phyloP scores from a whole-genome alignment of 2,329 filamentous ascomycete genomes.

The Colletotrichum sp. region DNA sequence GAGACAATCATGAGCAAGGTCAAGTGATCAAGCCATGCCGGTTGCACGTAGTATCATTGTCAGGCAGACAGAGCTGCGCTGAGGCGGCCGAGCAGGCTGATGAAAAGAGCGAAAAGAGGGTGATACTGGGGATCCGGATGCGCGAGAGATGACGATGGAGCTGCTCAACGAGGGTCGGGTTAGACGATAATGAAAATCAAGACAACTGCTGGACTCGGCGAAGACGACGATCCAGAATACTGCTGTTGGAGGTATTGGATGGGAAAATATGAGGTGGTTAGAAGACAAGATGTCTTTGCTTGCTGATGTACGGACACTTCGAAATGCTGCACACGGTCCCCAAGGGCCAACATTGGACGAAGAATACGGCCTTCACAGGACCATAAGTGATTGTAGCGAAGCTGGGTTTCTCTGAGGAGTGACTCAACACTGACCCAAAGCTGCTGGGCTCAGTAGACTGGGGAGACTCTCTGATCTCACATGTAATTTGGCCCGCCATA shows the following conservation, averaged over 20 bases:
- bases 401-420: background rate
- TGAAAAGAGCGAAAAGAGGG: background rate
- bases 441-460: background rate
- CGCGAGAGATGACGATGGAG: background rate
- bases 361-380: background rate
- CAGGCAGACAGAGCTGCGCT: background rate
- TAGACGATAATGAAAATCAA: background rate
- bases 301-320: background rate
- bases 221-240: background rate
- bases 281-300: background rate
- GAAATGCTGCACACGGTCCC: background rate
- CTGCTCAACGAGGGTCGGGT: background rate
- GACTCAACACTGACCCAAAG: background rate
- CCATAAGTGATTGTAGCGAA: background rate
- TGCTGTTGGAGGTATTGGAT: background rate
- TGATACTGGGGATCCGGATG: background rate
- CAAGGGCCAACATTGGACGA: background rate
- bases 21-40: constrained; percentile 56
- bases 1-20: constrained; percentile 97
- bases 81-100: background rate
- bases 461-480: background rate
- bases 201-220: background rate
- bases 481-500: background rate
- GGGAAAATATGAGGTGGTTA: background rate
- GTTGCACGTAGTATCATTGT: background rate